phyloP scores from a whole-genome alignment of 139 green algal species.

The Chlorella sp. region DNA sequence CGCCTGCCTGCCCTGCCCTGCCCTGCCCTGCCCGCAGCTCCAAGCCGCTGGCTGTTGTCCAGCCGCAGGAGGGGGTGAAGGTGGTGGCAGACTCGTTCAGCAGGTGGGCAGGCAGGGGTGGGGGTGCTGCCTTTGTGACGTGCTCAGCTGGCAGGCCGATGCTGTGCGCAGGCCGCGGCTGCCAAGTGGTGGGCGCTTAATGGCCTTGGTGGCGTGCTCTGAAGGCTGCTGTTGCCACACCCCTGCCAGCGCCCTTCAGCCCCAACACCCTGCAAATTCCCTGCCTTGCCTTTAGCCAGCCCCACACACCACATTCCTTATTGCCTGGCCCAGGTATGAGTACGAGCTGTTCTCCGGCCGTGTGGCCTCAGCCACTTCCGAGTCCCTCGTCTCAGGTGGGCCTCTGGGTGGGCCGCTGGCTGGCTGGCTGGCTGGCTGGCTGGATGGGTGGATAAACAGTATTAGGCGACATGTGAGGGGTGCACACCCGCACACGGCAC shows the following conservation, averaged over 20 bases:
- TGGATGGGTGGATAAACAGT: background rate
- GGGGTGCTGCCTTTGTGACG: background rate
- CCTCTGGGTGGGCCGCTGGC: background rate
- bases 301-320: background rate
- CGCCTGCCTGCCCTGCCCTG: background rate
- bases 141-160: too few species aligned
- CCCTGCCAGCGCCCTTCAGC: background rate
- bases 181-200: too few species aligned
- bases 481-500: too few species aligned
- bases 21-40: background rate
- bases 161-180: too few species aligned
- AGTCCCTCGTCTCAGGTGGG: constrained; percentile 46
- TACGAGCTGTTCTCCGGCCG: constrained; percentile 87
- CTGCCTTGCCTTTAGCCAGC: background rate
- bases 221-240: background rate
- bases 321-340: constrained; percentile 70
- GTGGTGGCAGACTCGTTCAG: constrained; percentile 68
- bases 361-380: constrained; percentile 61
- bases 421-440: background rate
- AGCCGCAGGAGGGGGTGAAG: constrained; percentile 88
- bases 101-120: background rate
- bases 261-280: background rate
- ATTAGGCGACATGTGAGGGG: background rate
- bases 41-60: constrained; percentile 83
- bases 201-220: background rate